Evolutionary conservation across 345 rosid species (phyloP).

Genomic region (Eucalyptus curtisii): DNA sequence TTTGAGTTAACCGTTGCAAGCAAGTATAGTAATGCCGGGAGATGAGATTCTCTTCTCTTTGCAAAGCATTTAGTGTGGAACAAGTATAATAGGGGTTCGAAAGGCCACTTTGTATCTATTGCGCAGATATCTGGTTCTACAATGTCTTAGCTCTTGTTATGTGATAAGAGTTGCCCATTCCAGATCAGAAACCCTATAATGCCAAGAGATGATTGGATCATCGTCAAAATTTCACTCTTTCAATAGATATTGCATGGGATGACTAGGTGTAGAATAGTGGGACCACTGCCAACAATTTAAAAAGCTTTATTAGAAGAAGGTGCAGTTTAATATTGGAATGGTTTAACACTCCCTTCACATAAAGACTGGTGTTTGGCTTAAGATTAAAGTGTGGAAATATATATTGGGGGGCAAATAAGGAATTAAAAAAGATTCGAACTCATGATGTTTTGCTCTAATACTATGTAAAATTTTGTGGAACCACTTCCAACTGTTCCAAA

Average conservation of each 20-base stretch:
- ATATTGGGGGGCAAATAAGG: not conserved
- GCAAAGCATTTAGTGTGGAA: not conserved
- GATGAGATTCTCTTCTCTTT: not conserved
- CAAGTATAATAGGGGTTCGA: not conserved
- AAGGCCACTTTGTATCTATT: not conserved
- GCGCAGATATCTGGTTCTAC: not conserved
- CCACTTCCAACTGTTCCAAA: not conserved
- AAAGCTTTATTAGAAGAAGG: not conserved
- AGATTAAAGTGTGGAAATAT: not conserved
- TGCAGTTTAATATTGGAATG: not conserved
- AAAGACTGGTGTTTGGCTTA: not conserved
- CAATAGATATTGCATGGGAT: not conserved
- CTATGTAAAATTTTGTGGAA: not conserved
- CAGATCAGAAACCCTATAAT: not conserved
- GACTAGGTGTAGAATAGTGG: not conserved
- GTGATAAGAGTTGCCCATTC: not conserved
- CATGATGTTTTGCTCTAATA: not conserved
- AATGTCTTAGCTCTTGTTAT: not conserved
- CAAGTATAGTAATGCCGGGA: not conserved
- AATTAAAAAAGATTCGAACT: not conserved
- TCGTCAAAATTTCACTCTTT: not conserved
- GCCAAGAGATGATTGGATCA: not conserved
- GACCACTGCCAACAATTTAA: not conserved
- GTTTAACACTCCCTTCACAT: too few species aligned
- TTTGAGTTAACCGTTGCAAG: not conserved